Conservation (phyloP, 805 yeast genomes). For the Candida ortonii region DNA sequence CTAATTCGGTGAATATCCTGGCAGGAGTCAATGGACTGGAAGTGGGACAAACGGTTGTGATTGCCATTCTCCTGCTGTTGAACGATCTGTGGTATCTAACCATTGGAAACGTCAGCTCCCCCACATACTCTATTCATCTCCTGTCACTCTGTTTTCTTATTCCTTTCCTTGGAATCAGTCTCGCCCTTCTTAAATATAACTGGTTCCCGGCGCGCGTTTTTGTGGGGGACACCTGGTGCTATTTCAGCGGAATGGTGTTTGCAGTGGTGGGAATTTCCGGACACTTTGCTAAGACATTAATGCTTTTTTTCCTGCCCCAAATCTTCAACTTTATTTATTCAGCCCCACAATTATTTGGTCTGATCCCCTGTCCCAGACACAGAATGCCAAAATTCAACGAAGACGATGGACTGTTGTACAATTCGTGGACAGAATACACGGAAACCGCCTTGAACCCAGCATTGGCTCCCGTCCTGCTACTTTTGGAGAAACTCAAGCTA, state of each 20-base stretch:
- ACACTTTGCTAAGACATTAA: slow-evolving; percentile 90
- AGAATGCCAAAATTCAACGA: slow-evolving; percentile 77
- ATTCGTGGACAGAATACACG: slow-evolving; percentile 54
- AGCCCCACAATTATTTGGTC: slow-evolving; percentile 82
- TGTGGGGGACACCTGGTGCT: slow-evolving; percentile 98
- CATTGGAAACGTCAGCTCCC: slow-evolving; percentile 34
- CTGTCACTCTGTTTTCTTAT: slow-evolving; percentile 75
- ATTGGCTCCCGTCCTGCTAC: slow-evolving; percentile 37
- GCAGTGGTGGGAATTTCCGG: slow-evolving; percentile 96
- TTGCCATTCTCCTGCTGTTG: slow-evolving; percentile 64
- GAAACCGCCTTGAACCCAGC: slow-evolving; percentile 20
- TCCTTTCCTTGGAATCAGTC: slow-evolving; percentile 84
- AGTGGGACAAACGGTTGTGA: slow-evolving; percentile 87
- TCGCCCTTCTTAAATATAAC: slow-evolving; percentile 73
- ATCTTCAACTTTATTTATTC: slow-evolving; percentile 87
- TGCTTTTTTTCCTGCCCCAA: slow-evolving; percentile 86
- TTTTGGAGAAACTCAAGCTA: slow-evolving; percentile 49
- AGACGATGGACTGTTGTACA: slow-evolving; percentile 69
- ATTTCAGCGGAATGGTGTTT: slow-evolving; percentile 97
- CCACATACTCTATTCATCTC: slow-evolving; percentile 77
- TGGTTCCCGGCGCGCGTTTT: slow-evolving; percentile 92
- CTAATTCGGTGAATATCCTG: slow-evolving; percentile 90
- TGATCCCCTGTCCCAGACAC: slow-evolving; percentile 95
- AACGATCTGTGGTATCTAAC: slow-evolving; percentile 73
- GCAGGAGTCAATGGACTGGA: slow-evolving; percentile 98